Percentiles rank a stretch among this genome's conserved stretches.
Conservation (phyloP, 2,329 filamentous ascomycete species). For the Penicillium sp. region DNA sequence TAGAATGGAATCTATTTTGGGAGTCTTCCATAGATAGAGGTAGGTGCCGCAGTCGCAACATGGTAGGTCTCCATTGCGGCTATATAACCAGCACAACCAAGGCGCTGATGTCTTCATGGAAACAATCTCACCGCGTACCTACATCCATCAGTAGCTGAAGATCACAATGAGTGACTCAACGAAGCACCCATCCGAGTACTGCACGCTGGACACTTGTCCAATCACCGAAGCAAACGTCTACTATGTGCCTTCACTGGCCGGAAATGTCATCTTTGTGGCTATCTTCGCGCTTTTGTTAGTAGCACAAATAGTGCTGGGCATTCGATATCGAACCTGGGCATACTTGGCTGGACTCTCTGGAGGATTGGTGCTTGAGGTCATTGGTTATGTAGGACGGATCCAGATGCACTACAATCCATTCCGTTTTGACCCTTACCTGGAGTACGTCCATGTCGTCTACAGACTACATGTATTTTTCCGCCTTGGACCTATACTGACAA, state of each 20-base stretch:
- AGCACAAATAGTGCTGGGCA: constrained; percentile 6
- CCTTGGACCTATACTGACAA: neutral
- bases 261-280: constrained; percentile 13
- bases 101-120: neutral
- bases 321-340: constrained; percentile 12
- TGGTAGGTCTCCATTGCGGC: neutral
- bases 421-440: neutral
- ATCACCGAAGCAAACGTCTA: constrained; percentile 10
- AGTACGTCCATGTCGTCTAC: neutral
- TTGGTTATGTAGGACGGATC: constrained; percentile 3
- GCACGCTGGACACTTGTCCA: constrained; percentile 14
- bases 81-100: neutral
- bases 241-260: constrained; percentile 13
- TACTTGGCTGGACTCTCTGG: constrained; percentile 5
- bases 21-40: no score
- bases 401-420: constrained; percentile 5
- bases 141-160: neutral
- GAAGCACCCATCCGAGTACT: constrained; percentile 1
- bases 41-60: neutral
- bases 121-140: neutral
- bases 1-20: neutral
- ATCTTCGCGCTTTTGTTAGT: constrained; percentile 10
- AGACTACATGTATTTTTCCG: neutral
- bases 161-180: neutral
- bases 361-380: constrained; percentile 2